Evolutionary conservation across 768 basidiomycete species (phyloP), one percentile per base, ranked within the genome.

Genomic region (Amyloporia xantha): DNA sequence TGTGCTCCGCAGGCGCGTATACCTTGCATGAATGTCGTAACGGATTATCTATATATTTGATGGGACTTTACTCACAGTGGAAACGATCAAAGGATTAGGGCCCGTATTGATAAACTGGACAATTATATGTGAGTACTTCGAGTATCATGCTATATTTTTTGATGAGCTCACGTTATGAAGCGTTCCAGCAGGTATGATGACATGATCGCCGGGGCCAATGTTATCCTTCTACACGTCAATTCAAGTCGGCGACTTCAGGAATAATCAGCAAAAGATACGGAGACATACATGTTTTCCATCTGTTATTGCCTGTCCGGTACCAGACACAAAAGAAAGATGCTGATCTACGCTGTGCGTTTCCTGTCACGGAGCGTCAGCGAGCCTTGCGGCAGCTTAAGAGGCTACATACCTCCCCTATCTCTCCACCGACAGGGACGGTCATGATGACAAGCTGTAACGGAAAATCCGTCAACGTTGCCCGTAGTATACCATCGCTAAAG

Each of bases 1-100:
- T 60, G 51, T 62, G 61, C 49, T 62, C 61, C 5, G 59, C 61
- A 17, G 61, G 61, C 3, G 61, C 61, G 41, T 62, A 62, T 4
- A 62, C 56, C 61, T 62, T 37, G 1, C 11, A 36, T 48, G 21
- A 21, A 21, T 12, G 19, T 37, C 4, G 35, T 47, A n/a, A 13
- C 23, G 1, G 20, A 4, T 9, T 5, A 9, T 10, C 6, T 20
- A 10, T 15, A n/a, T 10, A 7, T 28, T 20, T 30, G 26, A 6
- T 27, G 11, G 1, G 11, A 9, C 13, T 9, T 12, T 4, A 52
- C 58, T 47, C 38, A 62, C 61, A 5, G 61, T 62, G 2, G 61
- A 54, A 2, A 62, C 52, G 21, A 62, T 59, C 35, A 58, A 47
- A 0, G 61, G 61, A 2, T 58, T 62, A 10, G 57, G 47, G 5